A percentile compares a stretch with the other conserved stretches of the same genome.
phyloP scores from a whole-genome alignment of 495 filamentous ascomycete genomes.

The Alectoria sarmentosa region DNA sequence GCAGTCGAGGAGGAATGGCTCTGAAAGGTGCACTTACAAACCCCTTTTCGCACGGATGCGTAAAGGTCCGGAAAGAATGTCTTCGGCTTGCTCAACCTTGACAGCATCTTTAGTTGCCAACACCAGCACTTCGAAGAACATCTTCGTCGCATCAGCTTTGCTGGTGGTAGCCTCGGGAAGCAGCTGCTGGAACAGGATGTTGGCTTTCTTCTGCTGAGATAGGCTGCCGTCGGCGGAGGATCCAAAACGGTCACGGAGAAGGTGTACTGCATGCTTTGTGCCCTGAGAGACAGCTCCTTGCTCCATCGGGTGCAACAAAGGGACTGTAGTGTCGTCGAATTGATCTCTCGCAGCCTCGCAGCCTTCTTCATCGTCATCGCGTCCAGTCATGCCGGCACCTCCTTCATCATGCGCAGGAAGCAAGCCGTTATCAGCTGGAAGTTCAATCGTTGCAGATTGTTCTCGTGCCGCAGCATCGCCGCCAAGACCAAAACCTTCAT shows the following conservation, averaged over 20 bases:
- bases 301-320: conserved; percentile 69
- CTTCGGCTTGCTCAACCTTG: conserved; percentile 85
- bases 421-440: conserved; percentile 55
- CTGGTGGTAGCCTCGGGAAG: conserved; percentile 72
- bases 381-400: conserved; percentile 29
- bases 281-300: conserved; percentile 77
- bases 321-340: conserved; percentile 71
- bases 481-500: conserved; percentile 44
- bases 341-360: conserved; percentile 30
- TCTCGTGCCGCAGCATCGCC: conserved; percentile 44
- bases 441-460: conserved; percentile 49
- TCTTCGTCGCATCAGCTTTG: conserved; percentile 88
- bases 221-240: conserved; percentile 44
- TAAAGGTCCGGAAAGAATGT: conserved; percentile 66
- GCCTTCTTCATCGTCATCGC: conserved; percentile 25
- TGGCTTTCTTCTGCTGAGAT: conserved; percentile 63
- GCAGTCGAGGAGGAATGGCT: no score
- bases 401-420: conserved; percentile 49
- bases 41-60: conserved; percentile 79
- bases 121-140: conserved; percentile 97
- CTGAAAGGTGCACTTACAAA: no score
- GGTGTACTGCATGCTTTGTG: conserved; percentile 92
- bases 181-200: conserved; percentile 84
- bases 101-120: conserved; percentile 97
- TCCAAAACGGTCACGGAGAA: conserved; percentile 83